Evolutionary conservation across 805 yeast genomes (phyloP), one percentile per base, ranked within the genome.

Genomic region (Wickerhamomyces strasburgensis): DNA sequence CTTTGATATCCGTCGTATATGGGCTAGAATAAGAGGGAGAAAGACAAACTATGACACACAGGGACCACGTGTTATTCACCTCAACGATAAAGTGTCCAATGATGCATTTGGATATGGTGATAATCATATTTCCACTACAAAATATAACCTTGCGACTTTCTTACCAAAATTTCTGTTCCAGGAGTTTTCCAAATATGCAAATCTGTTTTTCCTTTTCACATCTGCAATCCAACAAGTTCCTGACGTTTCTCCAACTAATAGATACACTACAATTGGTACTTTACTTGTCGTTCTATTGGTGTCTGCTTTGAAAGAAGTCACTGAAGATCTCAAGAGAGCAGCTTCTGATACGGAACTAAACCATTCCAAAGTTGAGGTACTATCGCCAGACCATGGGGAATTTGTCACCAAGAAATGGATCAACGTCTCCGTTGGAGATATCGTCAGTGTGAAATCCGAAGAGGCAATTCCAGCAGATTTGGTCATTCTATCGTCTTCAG

Each of bases 191-290:
- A 93, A 90, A 61, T 94, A 93, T 58, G 97, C 99, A 9, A 93
- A 93, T 57, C 67, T 93, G 59, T 93, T 93, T 64, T 93, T 93
- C 60, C 65, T 93, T 35, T 85, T 86, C 65, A 93, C 99, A 0
- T 84, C 97, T 2, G 71, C 76, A 27, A 90, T 93, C 49, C 99
- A 93, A 65, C 99, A 93, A 60, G 98, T 93, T 10, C 99, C 99
- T 4, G 75, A 81, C 46, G 98, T 93, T 4, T 79, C 96, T 1
- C 99, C 99, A 10, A 93, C 98, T 0, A 93, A 93, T 62, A 66
- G 97, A 61, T 93, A 79, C 55, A 93, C 99, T 4, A 93, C 99
- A 0, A 84, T 93, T 30, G 94, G 95, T 33, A 94, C 99, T 0
- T 70, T 93, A 44, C 60, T 80, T 19, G 76, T 90, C 19, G 99